A percentile compares a stretch with the other conserved stretches of the same genome.
These are phyloP conservation scores for Dicorynia guianensis DNA, from an alignment of 306 rosid species.

Conservation along the genomic window DNA sequence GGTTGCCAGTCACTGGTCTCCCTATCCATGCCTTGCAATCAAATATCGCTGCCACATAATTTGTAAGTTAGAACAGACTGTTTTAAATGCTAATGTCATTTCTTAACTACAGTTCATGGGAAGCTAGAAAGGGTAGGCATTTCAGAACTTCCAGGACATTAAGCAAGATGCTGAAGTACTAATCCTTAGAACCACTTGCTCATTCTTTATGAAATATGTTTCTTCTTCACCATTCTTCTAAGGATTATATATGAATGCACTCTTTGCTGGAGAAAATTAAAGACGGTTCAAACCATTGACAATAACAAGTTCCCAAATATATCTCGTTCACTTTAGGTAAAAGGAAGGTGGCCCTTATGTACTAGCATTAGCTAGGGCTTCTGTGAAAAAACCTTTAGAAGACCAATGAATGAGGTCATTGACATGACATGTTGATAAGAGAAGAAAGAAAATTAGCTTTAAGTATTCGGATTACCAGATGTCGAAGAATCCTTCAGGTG, in stretches of 20 bases:
- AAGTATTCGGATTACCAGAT: slow-evolving; percentile 54
- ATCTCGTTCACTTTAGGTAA: no score
- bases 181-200: slow-evolving; percentile 28
- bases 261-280: no score
- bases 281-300: no score
- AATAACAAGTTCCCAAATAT: no score
- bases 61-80: slow-evolving; percentile 40
- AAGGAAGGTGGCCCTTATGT: no score
- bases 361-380: no score
- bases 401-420: no score
- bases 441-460: neutral
- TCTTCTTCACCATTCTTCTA: no score
- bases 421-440: no score
- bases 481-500: slow-evolving; percentile 70
- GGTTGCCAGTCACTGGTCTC: slow-evolving; percentile 90
- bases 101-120: slow-evolving; percentile 6
- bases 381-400: no score
- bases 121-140: slow-evolving; percentile 4
- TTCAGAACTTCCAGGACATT: slow-evolving; percentile 21
- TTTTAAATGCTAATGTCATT: slow-evolving; percentile 14
- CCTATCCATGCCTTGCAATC: slow-evolving; percentile 84
- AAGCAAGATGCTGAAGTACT: slow-evolving; percentile 17
- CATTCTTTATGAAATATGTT: neutral
- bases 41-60: slow-evolving; percentile 70
- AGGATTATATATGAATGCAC: no score